Evolutionary conservation across 1,284 basidiomycete species (phyloP).

Genomic region (Ustilago lituana): DNA sequence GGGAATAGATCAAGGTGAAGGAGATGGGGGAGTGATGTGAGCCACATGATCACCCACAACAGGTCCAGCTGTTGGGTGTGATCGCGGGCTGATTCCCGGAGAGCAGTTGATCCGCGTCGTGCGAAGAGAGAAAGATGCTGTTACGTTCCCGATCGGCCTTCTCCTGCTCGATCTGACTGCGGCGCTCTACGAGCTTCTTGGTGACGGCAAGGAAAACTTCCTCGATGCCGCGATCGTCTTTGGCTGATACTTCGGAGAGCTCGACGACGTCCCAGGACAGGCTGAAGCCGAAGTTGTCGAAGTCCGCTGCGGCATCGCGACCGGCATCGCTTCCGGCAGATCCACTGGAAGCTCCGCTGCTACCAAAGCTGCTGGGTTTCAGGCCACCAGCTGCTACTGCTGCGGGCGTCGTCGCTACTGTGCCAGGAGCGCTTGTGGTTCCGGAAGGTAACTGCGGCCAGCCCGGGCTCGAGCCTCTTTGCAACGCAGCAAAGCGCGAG

Average conservation of each 20-base stretch:
- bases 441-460: conserved; percentile 3
- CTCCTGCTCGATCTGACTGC: conserved; percentile 43
- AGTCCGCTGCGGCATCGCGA: conserved; percentile 2
- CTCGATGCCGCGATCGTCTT: conserved; percentile 49
- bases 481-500: conserved; percentile 29
- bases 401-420: not conserved
- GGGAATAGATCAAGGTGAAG: too few relatives aligned
- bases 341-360: conserved; percentile 21
- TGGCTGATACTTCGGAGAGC: conserved; percentile 55
- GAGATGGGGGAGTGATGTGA: too few relatives aligned
- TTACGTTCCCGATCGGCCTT: conserved; percentile 24
- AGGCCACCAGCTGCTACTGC: not conserved
- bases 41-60: conserved; percentile 23
- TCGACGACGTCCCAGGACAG: conserved; percentile 45
- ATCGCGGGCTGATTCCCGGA: not conserved
- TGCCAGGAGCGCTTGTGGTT: not conserved
- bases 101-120: conserved; percentile 2
- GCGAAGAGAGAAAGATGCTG: conserved; percentile 30
- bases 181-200: conserved; percentile 49
- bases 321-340: conserved; percentile 25
- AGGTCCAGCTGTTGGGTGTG: conserved; percentile 32
- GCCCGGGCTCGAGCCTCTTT: conserved; percentile 16
- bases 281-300: conserved; percentile 8
- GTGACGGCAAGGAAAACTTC: conserved; percentile 55
- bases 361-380: conserved; percentile 30